Evolutionary conservation across 1,139 yeast species (phyloP), one percentile per base, ranked within the genome.

Genomic region (Pichia sp.): DNA sequence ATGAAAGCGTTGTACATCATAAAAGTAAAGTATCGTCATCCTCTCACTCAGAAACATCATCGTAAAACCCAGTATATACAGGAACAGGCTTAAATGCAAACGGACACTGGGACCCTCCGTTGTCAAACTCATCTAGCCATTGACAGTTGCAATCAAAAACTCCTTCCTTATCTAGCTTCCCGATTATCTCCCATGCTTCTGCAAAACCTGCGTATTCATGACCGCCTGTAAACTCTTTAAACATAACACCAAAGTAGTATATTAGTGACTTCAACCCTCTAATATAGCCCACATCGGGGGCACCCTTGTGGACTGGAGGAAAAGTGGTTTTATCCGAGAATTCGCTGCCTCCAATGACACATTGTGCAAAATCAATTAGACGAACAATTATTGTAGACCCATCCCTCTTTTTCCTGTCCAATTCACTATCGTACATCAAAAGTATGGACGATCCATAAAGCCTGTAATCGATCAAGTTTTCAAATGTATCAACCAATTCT

Each of bases 331-430:
- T 63, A 3, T 70, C 67, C 3, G 77, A 72, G 31, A 70, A 64
- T 12, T 69, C 68, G 60, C 81, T 83, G 43, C 81, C 87, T 6
- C 84, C 83, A n/a, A 92, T 87, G 29, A 90, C 86, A 64, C 96
- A 87, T 66, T 93, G 96, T 1, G 98, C 98, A 76, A 95, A 95
- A 73, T 95, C 99, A 61, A 95, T 93, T 57, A 95, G 79, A 60
- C 91, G 81, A 20, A 93, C 83, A 57, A 73, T 65, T n/a, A 67
- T 33, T 2, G 66, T 62, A 2, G 67, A 63, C 31, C 51, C 53
- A 6, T 52, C 46, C 7, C 51, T 40, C 14, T 42, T 40, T 69
- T 63, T 64, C 33, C 62, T 65, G 44, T 70, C 68, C 3, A 58
- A 62, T 16, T 63, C 63, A 24, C 71, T 67, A 67, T 93, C 99